phyloP scores from a whole-genome alignment of 2,329 filamentous ascomycete species.

The Fusarium incarnatum region DNA sequence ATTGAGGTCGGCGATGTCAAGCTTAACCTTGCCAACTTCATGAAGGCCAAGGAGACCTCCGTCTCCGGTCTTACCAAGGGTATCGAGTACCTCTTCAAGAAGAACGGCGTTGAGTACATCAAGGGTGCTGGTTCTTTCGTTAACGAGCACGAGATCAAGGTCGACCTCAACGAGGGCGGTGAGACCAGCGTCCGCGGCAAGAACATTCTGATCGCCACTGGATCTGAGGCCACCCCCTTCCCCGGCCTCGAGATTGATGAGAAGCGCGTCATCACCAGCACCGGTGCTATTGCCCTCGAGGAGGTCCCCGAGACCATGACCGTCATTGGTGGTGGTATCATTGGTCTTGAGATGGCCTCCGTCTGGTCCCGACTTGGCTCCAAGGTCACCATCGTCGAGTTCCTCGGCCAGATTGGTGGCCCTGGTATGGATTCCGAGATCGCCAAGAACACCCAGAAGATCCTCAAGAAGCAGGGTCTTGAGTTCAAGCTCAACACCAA shows the following conservation, averaged over 20 bases:
- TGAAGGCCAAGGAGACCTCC: slow-evolving; percentile 98
- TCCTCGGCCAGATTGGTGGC: slow-evolving; percentile 93
- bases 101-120: slow-evolving; percentile 98
- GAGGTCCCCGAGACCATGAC: slow-evolving; percentile 96
- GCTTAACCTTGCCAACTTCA: slow-evolving; percentile 93
- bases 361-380: slow-evolving; percentile 95
- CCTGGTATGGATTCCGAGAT: slow-evolving; percentile 98
- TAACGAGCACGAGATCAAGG: slow-evolving; percentile 90
- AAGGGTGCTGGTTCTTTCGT: slow-evolving; percentile 91
- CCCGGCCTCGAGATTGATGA: slow-evolving; percentile 96
- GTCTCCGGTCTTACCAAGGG: slow-evolving; percentile 93
- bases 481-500: slow-evolving; percentile 99
- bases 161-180: slow-evolving; percentile 89
- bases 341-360: slow-evolving; percentile 97
- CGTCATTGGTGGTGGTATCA: slow-evolving; percentile 98
- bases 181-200: slow-evolving; percentile 89
- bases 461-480: slow-evolving; percentile 94
- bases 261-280: slow-evolving; percentile 97
- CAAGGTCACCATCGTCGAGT: slow-evolving; percentile 98
- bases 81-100: slow-evolving; percentile 98
- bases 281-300: slow-evolving; percentile 88
- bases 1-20: slow-evolving; percentile 98
- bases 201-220: slow-evolving; percentile 98
- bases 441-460: slow-evolving; percentile 90
- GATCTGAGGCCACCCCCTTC: slow-evolving; percentile 95